phyloP scores from a whole-genome alignment of 2,329 filamentous ascomycete species.

The Botryotinia calthae region DNA sequence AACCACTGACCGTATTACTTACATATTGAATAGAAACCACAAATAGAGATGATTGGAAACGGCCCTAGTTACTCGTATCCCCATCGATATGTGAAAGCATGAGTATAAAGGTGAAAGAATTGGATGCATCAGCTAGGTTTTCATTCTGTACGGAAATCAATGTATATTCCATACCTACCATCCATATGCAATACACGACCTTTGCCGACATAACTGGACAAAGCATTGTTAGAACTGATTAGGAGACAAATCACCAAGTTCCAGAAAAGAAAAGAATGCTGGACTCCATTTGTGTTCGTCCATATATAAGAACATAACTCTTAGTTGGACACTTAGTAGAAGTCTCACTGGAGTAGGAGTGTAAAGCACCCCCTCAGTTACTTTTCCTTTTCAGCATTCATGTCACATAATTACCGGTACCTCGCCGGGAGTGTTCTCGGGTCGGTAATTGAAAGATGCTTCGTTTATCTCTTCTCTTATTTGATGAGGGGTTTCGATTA shows the following conservation, averaged over 20 bases:
- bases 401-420: neutral
- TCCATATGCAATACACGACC: neutral
- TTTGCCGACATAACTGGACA: neutral
- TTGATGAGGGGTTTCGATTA: neutral
- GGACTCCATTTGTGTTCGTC: neutral
- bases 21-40: constrained; percentile 9
- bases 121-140: neutral
- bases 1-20: neutral
- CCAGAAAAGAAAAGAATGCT: neutral
- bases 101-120: too few species aligned
- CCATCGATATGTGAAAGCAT: neutral
- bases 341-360: neutral
- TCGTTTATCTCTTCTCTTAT: neutral
- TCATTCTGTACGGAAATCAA: neutral
- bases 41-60: neutral
- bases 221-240: neutral
- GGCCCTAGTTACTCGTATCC: neutral
- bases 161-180: neutral
- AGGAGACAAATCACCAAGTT: neutral
- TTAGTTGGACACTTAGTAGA: neutral
- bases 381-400: neutral
- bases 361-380: neutral
- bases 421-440: neutral
- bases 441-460: neutral
- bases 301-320: neutral